These are phyloP conservation scores for Oehlia diaphana DNA, from an alignment of 192 early-diverging fungal species.

Conservation along the genomic window DNA sequence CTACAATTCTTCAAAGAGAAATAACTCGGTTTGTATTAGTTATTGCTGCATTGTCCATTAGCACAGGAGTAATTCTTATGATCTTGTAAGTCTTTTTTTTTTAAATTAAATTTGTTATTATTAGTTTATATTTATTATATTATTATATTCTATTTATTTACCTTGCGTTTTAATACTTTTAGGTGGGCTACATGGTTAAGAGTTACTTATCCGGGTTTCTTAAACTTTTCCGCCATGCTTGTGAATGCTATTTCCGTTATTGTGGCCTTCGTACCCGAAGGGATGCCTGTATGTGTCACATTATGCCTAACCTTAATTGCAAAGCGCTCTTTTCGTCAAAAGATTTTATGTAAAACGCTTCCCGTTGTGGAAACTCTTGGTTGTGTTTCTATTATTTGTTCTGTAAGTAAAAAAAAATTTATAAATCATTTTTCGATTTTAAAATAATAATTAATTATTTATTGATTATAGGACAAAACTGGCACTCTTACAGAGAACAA, in stretches of 20 bases:
- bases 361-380: constrained; percentile 88
- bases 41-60: constrained; percentile 54
- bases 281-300: constrained; percentile 78
- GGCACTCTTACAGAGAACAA: constrained; percentile 83
- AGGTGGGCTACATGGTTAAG: not conserved
- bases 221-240: constrained; percentile 1
- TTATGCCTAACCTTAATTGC: constrained; percentile 77
- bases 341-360: constrained; percentile 80
- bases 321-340: constrained; percentile 66
- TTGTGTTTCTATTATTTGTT: constrained; percentile 55
- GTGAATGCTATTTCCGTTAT: constrained; percentile 62
- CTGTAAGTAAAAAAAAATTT: not conserved
- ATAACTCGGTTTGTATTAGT: constrained; percentile 69
- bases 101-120: too few relatives aligned
- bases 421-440: not conserved
- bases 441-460: not conserved
- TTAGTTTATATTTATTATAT: too few relatives aligned
- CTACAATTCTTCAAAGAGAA: constrained; percentile 62
- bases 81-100: too few relatives aligned
- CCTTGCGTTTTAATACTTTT: not conserved
- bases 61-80: constrained; percentile 42
- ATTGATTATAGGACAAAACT: constrained; percentile 85
- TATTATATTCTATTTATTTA: too few relatives aligned
- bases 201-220: not conserved
- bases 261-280: constrained; percentile 78